phyloP scores from a whole-genome alignment of 2,329 filamentous ascomycete genomes.

The Arachnomyces sp. region DNA sequence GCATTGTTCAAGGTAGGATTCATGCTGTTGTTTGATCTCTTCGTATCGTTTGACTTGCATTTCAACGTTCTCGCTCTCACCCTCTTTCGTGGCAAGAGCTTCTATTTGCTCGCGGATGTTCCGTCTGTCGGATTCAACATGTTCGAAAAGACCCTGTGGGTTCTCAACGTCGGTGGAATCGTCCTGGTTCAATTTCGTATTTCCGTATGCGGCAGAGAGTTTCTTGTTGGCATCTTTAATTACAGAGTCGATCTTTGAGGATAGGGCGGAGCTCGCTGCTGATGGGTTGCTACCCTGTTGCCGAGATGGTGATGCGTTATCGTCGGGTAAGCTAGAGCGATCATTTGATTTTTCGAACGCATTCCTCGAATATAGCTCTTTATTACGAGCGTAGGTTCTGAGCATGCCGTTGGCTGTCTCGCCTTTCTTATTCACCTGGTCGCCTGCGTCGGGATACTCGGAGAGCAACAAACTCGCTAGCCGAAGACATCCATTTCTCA shows the following conservation, averaged over 20 bases:
- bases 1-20: conserved; percentile 38
- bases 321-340: conserved; percentile 23
- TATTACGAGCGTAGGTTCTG: conserved; percentile 36
- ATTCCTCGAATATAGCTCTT: too few relatives aligned
- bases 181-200: conserved; percentile 54
- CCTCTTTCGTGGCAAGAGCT: conserved; percentile 29
- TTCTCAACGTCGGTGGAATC: conserved; percentile 35
- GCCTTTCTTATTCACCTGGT: conserved; percentile 74
- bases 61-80: conserved; percentile 29
- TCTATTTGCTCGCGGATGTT: conserved; percentile 34
- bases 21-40: conserved; percentile 26
- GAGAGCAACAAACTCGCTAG: conserved; percentile 59
- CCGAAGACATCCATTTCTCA: conserved; percentile 79
- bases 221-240: conserved; percentile 66
- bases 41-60: conserved; percentile 33
- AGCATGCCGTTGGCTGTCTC: conserved; percentile 81
- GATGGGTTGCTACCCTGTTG: conserved; percentile 32
- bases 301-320: conserved; percentile 29
- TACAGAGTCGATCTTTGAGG: conserved; percentile 60
- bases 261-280: conserved; percentile 62
- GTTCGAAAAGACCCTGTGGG: conserved; percentile 33
- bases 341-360: conserved; percentile 4
- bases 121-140: conserved; percentile 37
- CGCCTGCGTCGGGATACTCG: conserved; percentile 67
- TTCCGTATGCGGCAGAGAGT: conserved; percentile 51